phyloP scores from a whole-genome alignment of 2,329 filamentous ascomycete species.

The Madurella mycetomatis region DNA sequence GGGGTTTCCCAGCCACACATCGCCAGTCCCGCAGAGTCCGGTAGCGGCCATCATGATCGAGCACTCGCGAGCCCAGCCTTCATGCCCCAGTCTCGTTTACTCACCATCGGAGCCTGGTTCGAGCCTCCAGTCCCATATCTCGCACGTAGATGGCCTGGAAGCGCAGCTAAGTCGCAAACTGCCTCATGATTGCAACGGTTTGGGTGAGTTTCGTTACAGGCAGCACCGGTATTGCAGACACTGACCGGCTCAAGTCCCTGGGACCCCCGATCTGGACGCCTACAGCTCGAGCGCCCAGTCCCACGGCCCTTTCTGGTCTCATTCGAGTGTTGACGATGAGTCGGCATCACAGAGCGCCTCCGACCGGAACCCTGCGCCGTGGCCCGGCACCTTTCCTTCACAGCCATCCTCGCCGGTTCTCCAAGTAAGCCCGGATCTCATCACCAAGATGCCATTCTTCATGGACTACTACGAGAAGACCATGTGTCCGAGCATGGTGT shows the following conservation, averaged over 20 bases:
- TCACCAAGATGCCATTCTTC: constrained; percentile 78
- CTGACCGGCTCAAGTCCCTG: constrained; percentile 34
- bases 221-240: constrained; percentile 16
- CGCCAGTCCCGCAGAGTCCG: constrained; percentile 53
- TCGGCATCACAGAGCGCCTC: constrained; percentile 37
- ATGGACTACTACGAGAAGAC: constrained; percentile 92
- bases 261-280: constrained; percentile 49
- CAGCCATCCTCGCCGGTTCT: constrained; percentile 44
- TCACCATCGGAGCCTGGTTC: constrained; percentile 57
- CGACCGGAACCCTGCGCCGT: constrained; percentile 44
- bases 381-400: constrained; percentile 44
- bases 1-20: constrained; percentile 48
- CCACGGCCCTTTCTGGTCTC: constrained; percentile 44
- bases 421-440: constrained; percentile 58
- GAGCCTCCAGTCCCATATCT: constrained; percentile 52
- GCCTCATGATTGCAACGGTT: constrained; percentile 51
- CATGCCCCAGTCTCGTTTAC: constrained; percentile 58
- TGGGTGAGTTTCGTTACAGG: constrained; percentile 47
- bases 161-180: constrained; percentile 50
- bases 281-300: constrained; percentile 50
- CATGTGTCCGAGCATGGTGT: constrained; percentile 87
- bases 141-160: constrained; percentile 51
- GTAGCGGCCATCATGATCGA: constrained; percentile 52
- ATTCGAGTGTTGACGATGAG: constrained; percentile 43
- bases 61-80: constrained; percentile 51